These are phyloP conservation scores for Lentinula lateritia DNA, from an alignment of 768 basidiomycete genomes.

Conservation along the genomic window DNA sequence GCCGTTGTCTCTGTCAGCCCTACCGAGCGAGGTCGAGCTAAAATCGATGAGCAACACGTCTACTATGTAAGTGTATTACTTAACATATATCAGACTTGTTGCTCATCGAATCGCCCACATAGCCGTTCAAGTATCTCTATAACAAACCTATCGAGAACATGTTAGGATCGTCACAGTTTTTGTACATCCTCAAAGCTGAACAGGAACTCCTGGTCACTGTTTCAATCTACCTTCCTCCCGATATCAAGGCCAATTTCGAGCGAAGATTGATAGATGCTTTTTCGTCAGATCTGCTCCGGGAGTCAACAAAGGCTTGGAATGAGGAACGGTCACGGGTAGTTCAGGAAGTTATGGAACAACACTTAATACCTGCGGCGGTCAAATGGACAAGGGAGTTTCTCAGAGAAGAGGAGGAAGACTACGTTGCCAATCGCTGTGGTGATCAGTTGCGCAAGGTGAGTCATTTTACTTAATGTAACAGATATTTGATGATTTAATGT, in stretches of 20 bases:
- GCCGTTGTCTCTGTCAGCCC: slow-evolving; percentile 78
- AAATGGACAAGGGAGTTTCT: slow-evolving; percentile 90
- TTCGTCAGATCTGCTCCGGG: slow-evolving; percentile 78
- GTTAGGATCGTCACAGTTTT: slow-evolving; percentile 71
- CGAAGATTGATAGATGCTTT: slow-evolving; percentile 76
- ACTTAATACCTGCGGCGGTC: slow-evolving; percentile 78
- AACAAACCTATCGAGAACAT: slow-evolving; percentile 72
- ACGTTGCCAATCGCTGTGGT: slow-evolving; percentile 63
- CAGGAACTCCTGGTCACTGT: slow-evolving; percentile 81
- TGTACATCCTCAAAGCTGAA: slow-evolving; percentile 89
- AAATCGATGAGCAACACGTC: slow-evolving; percentile 70
- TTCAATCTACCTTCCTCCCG: slow-evolving; percentile 58
- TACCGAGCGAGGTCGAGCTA: slow-evolving; percentile 78
- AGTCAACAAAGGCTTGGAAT: slow-evolving; percentile 89
- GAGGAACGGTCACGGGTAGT: slow-evolving; percentile 75
- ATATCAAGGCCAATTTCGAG: slow-evolving; percentile 63
- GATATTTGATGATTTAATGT: slow-evolving; percentile 10
- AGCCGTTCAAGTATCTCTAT: slow-evolving; percentile 94
- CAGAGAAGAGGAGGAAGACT: slow-evolving; percentile 86
- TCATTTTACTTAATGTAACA: slow-evolving; percentile 8
- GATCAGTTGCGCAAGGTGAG: slow-evolving; percentile 65
- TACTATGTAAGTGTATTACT: slow-evolving; percentile 51
- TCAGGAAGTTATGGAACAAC: slow-evolving; percentile 70
- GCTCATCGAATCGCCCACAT: slow-evolving; percentile 49
- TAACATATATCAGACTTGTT: not conserved